Percentiles rank a stretch among this genome's conserved stretches.
Evolutionary conservation across 192 early-diverging fungal species (phyloP).

Genomic region (Backusella liffmaniae): DNA sequence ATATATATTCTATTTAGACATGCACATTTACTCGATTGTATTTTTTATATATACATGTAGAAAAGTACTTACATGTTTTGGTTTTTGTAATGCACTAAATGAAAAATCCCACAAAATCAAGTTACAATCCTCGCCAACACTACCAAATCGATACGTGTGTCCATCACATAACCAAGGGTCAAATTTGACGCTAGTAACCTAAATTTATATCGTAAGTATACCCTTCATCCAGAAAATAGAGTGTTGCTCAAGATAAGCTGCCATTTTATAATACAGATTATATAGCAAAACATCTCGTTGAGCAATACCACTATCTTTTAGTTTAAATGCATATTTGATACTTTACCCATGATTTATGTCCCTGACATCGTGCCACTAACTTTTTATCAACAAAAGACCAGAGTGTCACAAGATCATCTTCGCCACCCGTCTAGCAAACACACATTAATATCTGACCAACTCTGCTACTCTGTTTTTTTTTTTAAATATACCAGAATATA

Average conservation of each 20-base stretch:
- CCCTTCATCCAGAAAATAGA: too few species aligned
- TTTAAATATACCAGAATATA: constrained; percentile 59
- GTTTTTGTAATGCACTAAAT: constrained; percentile 70
- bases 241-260: too few species aligned
- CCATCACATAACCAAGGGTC: constrained; percentile 81
- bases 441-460: not conserved
- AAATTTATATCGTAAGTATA: not conserved
- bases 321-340: not conserved
- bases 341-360: constrained; percentile 86
- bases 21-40: not conserved
- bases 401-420: constrained; percentile 91
- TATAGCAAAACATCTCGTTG: too few species aligned
- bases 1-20: not conserved
- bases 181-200: constrained; percentile 75
- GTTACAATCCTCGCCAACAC: constrained; percentile 89
- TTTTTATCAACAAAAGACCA: constrained; percentile 82
- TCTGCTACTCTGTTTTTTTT: not conserved
- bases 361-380: constrained; percentile 87
- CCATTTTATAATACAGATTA: too few species aligned
- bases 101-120: constrained; percentile 94
- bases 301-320: too few species aligned
- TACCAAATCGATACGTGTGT: constrained; percentile 81
- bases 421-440: constrained; percentile 68
- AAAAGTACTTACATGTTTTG: constrained; percentile 56
- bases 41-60: not conserved